A percentile compares a stretch with the other conserved stretches of the same genome.
Evolutionary conservation across 2,329 filamentous ascomycete genomes (phyloP).

Genomic region (Aspergillus pseudoglaucus): DNA sequence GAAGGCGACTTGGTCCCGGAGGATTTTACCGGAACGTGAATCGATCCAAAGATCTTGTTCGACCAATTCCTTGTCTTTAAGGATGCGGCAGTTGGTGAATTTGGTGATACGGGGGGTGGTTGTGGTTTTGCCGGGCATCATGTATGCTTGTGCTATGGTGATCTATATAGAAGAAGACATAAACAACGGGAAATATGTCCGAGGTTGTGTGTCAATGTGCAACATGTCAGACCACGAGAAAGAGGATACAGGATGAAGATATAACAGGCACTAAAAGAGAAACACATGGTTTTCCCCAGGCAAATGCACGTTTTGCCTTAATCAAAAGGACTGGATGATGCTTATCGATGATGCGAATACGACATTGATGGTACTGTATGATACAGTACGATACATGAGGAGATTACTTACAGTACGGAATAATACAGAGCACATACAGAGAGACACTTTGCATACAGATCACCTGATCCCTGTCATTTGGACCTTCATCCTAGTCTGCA

Average conservation of each 20-base stretch:
- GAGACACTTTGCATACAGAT: background rate
- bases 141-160: background rate
- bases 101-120: slow-evolving; percentile 59
- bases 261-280: too few relatives aligned
- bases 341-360: too few relatives aligned
- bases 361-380: background rate
- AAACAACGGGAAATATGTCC: too few relatives aligned
- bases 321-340: too few relatives aligned
- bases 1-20: slow-evolving; percentile 60
- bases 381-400: background rate
- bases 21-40: slow-evolving; percentile 71
- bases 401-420: background rate
- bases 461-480: background rate
- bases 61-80: slow-evolving; percentile 62
- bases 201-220: too few relatives aligned
- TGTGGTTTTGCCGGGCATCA: slow-evolving; percentile 33
- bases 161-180: too few relatives aligned
- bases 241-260: too few relatives aligned
- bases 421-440: background rate
- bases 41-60: slow-evolving; percentile 84
- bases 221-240: too few relatives aligned
- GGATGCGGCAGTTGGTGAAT: slow-evolving; percentile 78
- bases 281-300: too few relatives aligned
- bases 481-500: too few relatives aligned
- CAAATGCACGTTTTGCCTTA: too few relatives aligned